Percentiles rank a stretch among this genome's conserved stretches.
These are phyloP conservation scores for Fusarium nurragi DNA, from an alignment of 2,329 filamentous ascomycete genomes.

Conservation along the genomic window DNA sequence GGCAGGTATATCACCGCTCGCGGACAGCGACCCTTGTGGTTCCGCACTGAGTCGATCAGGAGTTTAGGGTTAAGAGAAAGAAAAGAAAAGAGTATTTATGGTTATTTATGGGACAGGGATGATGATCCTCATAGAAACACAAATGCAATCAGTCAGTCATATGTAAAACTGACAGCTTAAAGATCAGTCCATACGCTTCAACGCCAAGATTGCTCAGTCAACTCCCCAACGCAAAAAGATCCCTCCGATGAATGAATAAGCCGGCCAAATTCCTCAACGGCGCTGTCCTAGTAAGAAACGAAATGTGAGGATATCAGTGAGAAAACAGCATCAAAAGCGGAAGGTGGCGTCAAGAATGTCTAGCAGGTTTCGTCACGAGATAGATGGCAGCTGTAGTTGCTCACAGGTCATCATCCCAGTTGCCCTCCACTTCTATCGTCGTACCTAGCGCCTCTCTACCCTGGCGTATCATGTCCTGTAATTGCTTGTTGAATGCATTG, in stretches of 20 bases:
- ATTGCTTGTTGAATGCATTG: conserved; percentile 78
- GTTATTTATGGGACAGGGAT: conserved; percentile 26
- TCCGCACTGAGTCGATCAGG: background rate
- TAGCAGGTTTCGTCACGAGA: conserved; percentile 12
- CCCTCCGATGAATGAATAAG: background rate
- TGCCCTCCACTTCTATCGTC: conserved; percentile 67
- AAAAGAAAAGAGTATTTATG: conserved; percentile 18
- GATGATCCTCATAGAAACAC: conserved; percentile 3
- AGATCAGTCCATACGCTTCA: conserved; percentile 14
- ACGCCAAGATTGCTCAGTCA: conserved; percentile 22
- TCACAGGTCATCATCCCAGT: conserved; percentile 54
- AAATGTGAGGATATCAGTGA: conserved; percentile 33
- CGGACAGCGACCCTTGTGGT: background rate
- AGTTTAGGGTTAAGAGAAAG: background rate
- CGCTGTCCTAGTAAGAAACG: conserved; percentile 13
- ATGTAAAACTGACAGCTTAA: conserved; percentile 1
- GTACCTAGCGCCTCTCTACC: conserved; percentile 87
- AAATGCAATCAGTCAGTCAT: conserved; percentile 15
- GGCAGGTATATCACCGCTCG: conserved; percentile 17
- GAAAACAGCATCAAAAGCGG: conserved; percentile 2
- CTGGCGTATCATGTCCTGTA: conserved; percentile 88
- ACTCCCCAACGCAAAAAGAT: conserved; percentile 26
- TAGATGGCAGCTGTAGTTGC: conserved; percentile 11
- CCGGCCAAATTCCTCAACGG: conserved; percentile 3
- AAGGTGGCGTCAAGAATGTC: conserved; percentile 12